Conservation (phyloP, 2,329 filamentous ascomycete species). For the Mycosphaerella arachidis region DNA sequence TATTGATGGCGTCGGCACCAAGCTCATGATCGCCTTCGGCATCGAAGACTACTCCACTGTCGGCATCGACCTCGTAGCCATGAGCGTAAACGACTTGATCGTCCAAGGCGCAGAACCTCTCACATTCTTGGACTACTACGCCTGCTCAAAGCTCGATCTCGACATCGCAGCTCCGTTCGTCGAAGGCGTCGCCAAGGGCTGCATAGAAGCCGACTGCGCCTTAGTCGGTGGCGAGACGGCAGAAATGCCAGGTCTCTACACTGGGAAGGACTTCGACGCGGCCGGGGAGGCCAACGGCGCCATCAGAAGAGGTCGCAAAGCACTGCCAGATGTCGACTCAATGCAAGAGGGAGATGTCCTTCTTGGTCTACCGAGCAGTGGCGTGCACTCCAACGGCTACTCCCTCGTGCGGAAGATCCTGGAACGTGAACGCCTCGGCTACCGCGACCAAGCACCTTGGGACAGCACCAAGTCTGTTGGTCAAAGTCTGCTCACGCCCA, state of each 20-base stretch:
- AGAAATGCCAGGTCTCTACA: slow-evolving; percentile 96
- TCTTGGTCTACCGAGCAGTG: slow-evolving; percentile 77
- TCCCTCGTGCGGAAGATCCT: slow-evolving; percentile 92
- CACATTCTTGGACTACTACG: slow-evolving; percentile 98
- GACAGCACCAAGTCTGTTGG: slow-evolving; percentile 60
- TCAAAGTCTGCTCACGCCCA: slow-evolving; percentile 77
- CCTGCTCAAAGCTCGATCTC: slow-evolving; percentile 81
- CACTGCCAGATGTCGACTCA: slow-evolving; percentile 68
- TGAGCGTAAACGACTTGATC: slow-evolving; percentile 98
- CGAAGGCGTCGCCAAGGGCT: slow-evolving; percentile 82
- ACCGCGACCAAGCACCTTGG: slow-evolving; percentile 75
- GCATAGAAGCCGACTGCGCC: slow-evolving; percentile 77
- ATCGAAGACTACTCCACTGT: slow-evolving; percentile 90
- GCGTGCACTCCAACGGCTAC: slow-evolving; percentile 95
- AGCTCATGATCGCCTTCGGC: slow-evolving; percentile 90
- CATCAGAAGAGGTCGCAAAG: slow-evolving; percentile 58
- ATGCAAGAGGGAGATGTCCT: slow-evolving; percentile 84
- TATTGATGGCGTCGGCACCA: slow-evolving; percentile 94
- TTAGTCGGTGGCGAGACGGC: slow-evolving; percentile 96
- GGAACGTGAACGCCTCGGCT: slow-evolving; percentile 66
- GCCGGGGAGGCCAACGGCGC: slow-evolving; percentile 86
- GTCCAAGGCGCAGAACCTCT: slow-evolving; percentile 93
- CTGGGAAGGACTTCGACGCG: slow-evolving; percentile 84
- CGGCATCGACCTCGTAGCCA: slow-evolving; percentile 92
- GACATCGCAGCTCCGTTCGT: slow-evolving; percentile 79